Evolutionary conservation across 495 filamentous ascomycete species (phyloP), one percentile per base, ranked within the genome.

Genomic region (Talaromyces stipitatus): DNA sequence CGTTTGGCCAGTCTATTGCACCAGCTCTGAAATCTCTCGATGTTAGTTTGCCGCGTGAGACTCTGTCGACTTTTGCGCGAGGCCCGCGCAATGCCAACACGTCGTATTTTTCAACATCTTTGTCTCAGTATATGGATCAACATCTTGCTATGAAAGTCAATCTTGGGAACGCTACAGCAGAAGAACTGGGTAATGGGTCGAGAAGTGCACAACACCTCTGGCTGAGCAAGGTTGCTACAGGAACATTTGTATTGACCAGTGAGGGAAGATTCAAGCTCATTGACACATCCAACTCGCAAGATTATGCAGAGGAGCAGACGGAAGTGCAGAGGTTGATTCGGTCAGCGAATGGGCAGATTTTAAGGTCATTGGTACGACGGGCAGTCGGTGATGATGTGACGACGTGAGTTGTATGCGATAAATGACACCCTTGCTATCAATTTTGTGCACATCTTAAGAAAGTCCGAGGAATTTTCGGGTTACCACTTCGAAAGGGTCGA

Each of bases 231-330:
- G 67, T 82, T 61, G 72, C 78, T 2, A 82, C 78, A 62, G 76
- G 75, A 18, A 76, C 72, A 36, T 85, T 83, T 67, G 73, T 80
- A 23, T 23, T 84, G 20, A 78, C 77, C 4, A 65, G 59, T 6
- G 81, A 82, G 8, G 74, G 81, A 10, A 78, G 70, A 56, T 62
- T 81, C 55, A 85, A 85, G 66, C 54, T 84, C 16, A 70, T 77
- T 65, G 68, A 65, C 12, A 61, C 65, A 29, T 60, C 57, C 24
- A 66, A 59, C 28, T 63, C 56, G 24, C 63, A 65, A 14, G 61
- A 64, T 33, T 48, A 60, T 23, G 58, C 29, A 9, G 62, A 52
- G 11, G 63, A 62, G 6, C 54, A 55, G 54, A 26, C 32, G 20
- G 16, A n/a, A 24, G 23, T 55, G 22, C 54, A 29, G n/a, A 28